Evolutionary conservation across 208 protist genomes (phyloP), one percentile per base, ranked within the genome.

Genomic region (Borovskyia barvae): DNA sequence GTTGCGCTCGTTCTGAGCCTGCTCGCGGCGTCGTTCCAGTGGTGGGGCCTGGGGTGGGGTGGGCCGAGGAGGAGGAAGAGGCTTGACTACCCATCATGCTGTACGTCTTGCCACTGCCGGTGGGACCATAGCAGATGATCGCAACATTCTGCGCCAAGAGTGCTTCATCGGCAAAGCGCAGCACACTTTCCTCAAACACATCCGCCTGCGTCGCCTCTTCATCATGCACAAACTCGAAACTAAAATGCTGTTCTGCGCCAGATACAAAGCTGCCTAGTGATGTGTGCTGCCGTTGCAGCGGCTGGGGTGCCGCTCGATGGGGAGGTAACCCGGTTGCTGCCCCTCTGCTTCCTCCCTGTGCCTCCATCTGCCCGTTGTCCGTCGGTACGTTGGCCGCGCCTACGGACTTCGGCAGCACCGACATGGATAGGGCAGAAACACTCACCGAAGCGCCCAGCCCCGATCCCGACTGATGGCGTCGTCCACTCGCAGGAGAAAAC

Each of bases 101-200:
- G 66, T 87, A 87, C 30, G 88, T 95, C 74, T 95, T 95, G 24
- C 88, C 88, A 49, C 88, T 95, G 30, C 88, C 88, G 4, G 88
- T 95, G 1, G 88, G 85, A 8, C 88, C 88, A 60, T 92, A 92
- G 59, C 88, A 95, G 24, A 92, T 63, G 42, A 95, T 90, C 20
- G 80, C 72, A 14, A 95, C 69, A 58, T 82, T 92, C 63, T 92
- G 88, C 24, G 71, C 88, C 19, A 92, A 60, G 26, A 95, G 65
- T 26, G 88, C 88, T 72, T 90, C 85, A 46, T 95, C 88, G 12
- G 78, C 81, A 49, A 95, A 81, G 46, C 71, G 66, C 37, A 92
- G 55, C 35, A 92, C 77, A 58, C 88, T 95, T 45, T 95, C 85
- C 72, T 95, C 88, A 55, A 95, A 95, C 7, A 95, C 82, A 54